Evolutionary conservation across 2,329 filamentous ascomycete species (phyloP).

Genomic region (Talaromyces islandicus): DNA sequence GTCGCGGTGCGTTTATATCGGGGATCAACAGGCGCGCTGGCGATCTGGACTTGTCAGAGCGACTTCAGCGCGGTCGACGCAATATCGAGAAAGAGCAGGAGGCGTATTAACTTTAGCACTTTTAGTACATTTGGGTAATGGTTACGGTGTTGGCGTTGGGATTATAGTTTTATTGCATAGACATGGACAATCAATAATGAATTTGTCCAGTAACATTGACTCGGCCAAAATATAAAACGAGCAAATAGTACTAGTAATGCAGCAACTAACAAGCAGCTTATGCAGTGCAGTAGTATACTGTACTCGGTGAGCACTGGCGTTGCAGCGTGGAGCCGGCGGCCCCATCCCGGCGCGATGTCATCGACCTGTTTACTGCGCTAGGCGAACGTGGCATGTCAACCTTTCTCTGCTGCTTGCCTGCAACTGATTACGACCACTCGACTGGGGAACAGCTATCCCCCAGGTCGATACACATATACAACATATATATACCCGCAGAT

Average conservation of each 20-base stretch:
- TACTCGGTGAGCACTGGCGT: not conserved
- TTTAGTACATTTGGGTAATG: not conserved
- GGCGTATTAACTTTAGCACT: conserved; percentile 27
- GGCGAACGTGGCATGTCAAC: not conserved
- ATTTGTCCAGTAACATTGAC: not conserved
- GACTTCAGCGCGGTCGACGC: conserved; percentile 32
- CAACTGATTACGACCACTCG: not conserved
- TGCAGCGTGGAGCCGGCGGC: not conserved
- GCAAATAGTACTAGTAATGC: too few species aligned
- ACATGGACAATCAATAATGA: not conserved
- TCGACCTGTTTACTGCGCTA: not conserved
- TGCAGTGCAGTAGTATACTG: too few species aligned
- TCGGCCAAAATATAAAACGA: not conserved
- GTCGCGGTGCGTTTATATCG: conserved; percentile 60
- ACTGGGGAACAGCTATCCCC: not conserved
- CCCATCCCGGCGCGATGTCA: not conserved
- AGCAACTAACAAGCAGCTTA: too few species aligned
- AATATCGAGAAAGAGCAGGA: conserved; percentile 28
- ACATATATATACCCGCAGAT: not conserved
- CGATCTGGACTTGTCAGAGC: conserved; percentile 37
- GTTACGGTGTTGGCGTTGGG: not conserved
- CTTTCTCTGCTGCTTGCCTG: not conserved
- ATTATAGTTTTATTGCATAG: not conserved
- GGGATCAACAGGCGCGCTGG: conserved; percentile 54
- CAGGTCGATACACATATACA: not conserved